Base-by-base conservation (phyloP, 2,329 filamentous ascomycete species). In the Colletotrichum euphorbiae region DNA sequence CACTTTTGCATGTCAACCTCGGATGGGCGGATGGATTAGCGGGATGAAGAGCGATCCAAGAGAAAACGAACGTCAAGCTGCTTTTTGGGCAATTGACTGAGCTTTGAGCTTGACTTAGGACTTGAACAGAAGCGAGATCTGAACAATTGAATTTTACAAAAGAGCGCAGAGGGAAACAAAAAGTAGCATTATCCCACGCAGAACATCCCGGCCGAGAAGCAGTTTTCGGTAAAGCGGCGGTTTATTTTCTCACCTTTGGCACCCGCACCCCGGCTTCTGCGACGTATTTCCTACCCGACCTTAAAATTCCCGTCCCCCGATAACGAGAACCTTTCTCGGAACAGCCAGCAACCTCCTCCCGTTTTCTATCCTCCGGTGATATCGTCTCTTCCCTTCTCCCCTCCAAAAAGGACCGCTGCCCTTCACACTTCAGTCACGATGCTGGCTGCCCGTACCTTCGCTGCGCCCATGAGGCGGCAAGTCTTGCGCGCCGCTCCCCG, bases 371-470 rank as follows among this genome's bases (percentile, higher is more conserved):
- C 54, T 59, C 72, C 70, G 51, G 51, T 36, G 51, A 54, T 13
- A 12, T 54, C 12, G 50, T 54, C 9, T n/a, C n/a, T n/a, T n/a
- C 33, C 69, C 74, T 70, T 67, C 74, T 61, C 70, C 68, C 67
- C 57, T 63, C 62, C 67, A 52, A 51, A 52, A 51, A 36, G 52
- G 38, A 56, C 70, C 71, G 64, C 73, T 60, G 52, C n/a, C 28
- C 51, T 46, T 52, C 59, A 33, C 21, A 67, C 28, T 24, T 65
- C 74, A 69, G 74, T 81, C 86, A 91, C 79, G 78, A 97, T 97
- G 94, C 86, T 97, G 83, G 90, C 92, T 82, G 85, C 92, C 80
- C 91, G 93, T 83, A 89, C 90, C 76, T 88, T 94, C 81, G 89
- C 90, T 81, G 88, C 88, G 77, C 91, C 93, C 77, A 88, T 89